phyloP scores from a whole-genome alignment of 805 yeast species.

The Candida ovalis region DNA sequence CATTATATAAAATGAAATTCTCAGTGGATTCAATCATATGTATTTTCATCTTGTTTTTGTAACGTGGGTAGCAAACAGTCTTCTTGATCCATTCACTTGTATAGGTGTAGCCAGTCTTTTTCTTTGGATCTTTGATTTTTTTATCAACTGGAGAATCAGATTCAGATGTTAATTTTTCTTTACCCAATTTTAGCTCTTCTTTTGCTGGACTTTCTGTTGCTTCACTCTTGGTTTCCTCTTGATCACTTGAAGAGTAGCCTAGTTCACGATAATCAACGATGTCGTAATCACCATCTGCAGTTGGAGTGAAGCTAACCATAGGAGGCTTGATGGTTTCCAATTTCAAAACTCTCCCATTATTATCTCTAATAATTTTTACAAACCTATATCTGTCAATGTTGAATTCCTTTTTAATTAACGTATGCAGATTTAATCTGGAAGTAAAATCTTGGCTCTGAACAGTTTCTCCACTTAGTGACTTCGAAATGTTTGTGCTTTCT shows the following conservation, averaged over 20 bases:
- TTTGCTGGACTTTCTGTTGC: not conserved
- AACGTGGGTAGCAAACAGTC: slow-evolving; percentile 40
- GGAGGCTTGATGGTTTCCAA: slow-evolving; percentile 30
- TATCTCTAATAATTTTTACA: slow-evolving; percentile 37
- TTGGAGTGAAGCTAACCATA: not conserved
- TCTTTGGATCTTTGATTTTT: no score
- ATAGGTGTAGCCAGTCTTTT: slow-evolving; percentile 9
- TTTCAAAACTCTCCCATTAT: slow-evolving; percentile 36
- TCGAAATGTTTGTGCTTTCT: not conserved
- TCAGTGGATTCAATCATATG: slow-evolving; percentile 24
- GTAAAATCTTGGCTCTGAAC: no score
- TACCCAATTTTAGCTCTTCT: not conserved
- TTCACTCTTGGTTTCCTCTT: slow-evolving; percentile 1
- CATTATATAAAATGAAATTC: slow-evolving; percentile 27
- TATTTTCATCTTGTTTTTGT: slow-evolving; percentile 41
- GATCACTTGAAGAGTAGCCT: not conserved
- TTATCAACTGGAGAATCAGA: not conserved
- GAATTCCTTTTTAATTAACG: slow-evolving; percentile 13
- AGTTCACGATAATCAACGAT: not conserved
- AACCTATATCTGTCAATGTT: slow-evolving; percentile 27
- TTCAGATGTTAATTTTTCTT: not conserved
- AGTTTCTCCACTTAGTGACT: no score
- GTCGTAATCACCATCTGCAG: not conserved
- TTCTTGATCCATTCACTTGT: slow-evolving; percentile 36
- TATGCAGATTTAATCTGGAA: slow-evolving; percentile 16